Evolutionary conservation across 768 basidiomycete species (phyloP).

Genomic region (Glaciozyma martinii): DNA sequence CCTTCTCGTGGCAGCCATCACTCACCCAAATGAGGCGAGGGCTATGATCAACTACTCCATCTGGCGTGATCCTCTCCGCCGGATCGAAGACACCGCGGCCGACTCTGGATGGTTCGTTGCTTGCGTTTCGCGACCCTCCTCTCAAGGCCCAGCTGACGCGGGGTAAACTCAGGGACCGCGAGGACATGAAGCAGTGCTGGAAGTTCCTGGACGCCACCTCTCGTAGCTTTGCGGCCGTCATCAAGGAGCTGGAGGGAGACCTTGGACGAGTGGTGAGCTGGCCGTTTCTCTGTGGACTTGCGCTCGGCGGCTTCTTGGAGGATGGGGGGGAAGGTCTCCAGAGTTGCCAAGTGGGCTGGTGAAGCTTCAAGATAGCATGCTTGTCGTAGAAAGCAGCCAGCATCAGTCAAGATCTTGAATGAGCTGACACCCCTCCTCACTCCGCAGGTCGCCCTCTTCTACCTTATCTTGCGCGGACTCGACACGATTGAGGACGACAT

Average conservation of each 20-base stretch:
- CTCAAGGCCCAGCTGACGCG: neutral
- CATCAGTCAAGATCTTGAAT: slow-evolving; percentile 59
- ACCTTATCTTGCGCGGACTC: slow-evolving; percentile 83
- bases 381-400: too few species aligned
- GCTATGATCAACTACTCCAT: slow-evolving; percentile 72
- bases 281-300: neutral
- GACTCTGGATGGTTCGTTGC: slow-evolving; percentile 58
- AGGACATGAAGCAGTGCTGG: slow-evolving; percentile 84
- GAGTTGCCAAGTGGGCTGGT: too few species aligned
- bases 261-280: slow-evolving; percentile 75
- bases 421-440: slow-evolving; percentile 58
- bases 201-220: slow-evolving; percentile 77
- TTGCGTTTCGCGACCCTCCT: neutral
- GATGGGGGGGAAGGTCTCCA: neutral
- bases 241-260: slow-evolving; percentile 93
- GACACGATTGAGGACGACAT: slow-evolving; percentile 99
- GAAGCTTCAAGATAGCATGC: too few species aligned
- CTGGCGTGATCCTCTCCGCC: slow-evolving; percentile 40
- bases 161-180: slow-evolving; percentile 48
- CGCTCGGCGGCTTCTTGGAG: neutral
- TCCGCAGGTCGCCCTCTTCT: slow-evolving; percentile 79
- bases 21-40: slow-evolving; percentile 69
- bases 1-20: neutral
- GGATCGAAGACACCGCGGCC: slow-evolving; percentile 66
- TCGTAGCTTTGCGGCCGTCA: slow-evolving; percentile 81